phyloP scores from a whole-genome alignment of 2,329 filamentous ascomycete species.

The Biscogniauxia marginata region DNA sequence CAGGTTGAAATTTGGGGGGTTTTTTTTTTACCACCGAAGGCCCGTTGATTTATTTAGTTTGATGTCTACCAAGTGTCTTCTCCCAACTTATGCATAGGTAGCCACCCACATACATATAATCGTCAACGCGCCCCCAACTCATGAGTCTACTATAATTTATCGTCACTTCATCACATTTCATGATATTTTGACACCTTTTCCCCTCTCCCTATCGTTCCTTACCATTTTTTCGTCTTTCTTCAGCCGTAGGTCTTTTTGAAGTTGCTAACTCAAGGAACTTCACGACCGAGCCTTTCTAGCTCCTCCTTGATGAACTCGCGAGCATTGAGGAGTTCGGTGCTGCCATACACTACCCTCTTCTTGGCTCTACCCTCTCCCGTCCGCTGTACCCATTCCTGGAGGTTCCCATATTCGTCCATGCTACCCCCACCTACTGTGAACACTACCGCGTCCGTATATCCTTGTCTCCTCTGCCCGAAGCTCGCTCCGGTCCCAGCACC shows the following conservation, averaged over 20 bases:
- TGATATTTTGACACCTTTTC: too few relatives aligned
- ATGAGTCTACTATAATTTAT: background rate
- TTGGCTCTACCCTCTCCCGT: conserved; percentile 66
- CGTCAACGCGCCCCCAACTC: too few relatives aligned
- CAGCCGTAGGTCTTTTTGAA: background rate
- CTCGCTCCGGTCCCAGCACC: conserved; percentile 70
- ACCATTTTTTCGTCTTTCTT: background rate
- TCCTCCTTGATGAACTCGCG: conserved; percentile 65
- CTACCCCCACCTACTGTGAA: conserved; percentile 94
- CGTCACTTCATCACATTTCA: too few relatives aligned
- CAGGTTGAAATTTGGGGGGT: too few relatives aligned
- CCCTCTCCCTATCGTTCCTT: background rate
- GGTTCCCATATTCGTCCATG: conserved; percentile 98
- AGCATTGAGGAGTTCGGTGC: conserved; percentile 77
- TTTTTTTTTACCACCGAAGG: too few relatives aligned
- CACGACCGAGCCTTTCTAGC: conserved; percentile 60
- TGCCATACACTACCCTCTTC: conserved; percentile 89
- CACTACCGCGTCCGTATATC: conserved; percentile 87
- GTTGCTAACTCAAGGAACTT: conserved; percentile 40
- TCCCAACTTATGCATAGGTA: too few relatives aligned
- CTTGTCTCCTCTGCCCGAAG: conserved; percentile 87
- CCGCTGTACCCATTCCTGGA: conserved; percentile 91
- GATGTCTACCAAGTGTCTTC: too few relatives aligned
- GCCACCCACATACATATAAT: too few relatives aligned
- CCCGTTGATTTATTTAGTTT: too few relatives aligned